Evolutionary conservation across 495 filamentous ascomycete species (phyloP), one percentile per base, ranked within the genome.

Genomic region (Pseudevernia furfuracea): DNA sequence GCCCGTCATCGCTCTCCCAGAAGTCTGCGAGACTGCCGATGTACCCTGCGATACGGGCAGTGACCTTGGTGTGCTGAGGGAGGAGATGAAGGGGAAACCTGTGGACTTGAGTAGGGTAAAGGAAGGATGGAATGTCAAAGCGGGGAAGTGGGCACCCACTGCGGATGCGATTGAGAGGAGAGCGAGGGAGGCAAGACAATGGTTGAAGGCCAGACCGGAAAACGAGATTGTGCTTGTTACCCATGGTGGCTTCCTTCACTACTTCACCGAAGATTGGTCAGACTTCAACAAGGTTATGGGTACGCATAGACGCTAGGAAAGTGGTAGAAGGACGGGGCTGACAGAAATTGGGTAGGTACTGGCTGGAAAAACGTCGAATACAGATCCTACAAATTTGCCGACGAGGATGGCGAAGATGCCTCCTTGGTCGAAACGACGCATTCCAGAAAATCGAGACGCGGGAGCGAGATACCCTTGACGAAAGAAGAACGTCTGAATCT

Each of bases 311-410:
- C 36, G 39, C 30, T 38, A 38, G 46, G 12, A 38, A 21, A 21
- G 9, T 14, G 19, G 17, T 62, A 52, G 41, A 37, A 69, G 25
- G 34, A 64, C 58, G 10, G 60, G 53, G 36, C 49, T 62, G n/a
- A 58, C 41, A 53, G 19, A 43, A 34, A 8, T 11, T 43, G 25
- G 30, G n/a, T 30, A 80, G 88, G 90, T 37, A 95, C 91, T 0
- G 90, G 89, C 23, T 96, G 92, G 92, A 67, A 68, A 14, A 96
- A 97, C 74, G 87, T 87, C 15, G 92, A 96, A 75, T 89, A 81
- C 71, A 85, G 92, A 58, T 85, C 83, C 11, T 97, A 88, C 73
- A 74, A 74, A 38, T 96, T 95, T 76, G 76, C 74, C 7, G 80
- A 85, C 32, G 75, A 75, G 28, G 61, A 58, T 46, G 76, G 78